Percentiles rank a stretch among this genome's conserved stretches.
These are phyloP conservation scores for Lipomyces yamadae DNA, from an alignment of 805 yeast genomes.

Conservation along the genomic window DNA sequence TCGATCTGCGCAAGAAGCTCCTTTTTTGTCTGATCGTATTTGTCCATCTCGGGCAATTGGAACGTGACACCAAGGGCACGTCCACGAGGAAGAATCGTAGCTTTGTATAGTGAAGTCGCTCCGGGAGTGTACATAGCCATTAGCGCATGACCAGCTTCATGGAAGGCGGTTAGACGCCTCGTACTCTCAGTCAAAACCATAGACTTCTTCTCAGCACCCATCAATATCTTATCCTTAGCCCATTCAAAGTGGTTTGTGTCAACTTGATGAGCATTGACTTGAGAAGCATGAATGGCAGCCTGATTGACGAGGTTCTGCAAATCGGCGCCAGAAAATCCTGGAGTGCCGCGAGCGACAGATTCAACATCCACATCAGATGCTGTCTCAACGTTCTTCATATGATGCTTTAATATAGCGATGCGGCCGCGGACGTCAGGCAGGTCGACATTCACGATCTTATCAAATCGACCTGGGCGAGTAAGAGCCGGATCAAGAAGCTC, in stretches of 20 bases:
- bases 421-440: slow-evolving; percentile 98
- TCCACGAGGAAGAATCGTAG: slow-evolving; percentile 96
- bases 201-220: slow-evolving; percentile 97
- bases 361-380: slow-evolving; percentile 85
- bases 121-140: slow-evolving; percentile 95
- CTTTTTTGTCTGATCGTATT: slow-evolving; percentile 85
- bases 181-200: slow-evolving; percentile 98
- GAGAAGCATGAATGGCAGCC: slow-evolving; percentile 97
- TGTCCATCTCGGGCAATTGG: slow-evolving; percentile 98
- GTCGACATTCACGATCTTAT: slow-evolving; percentile 91
- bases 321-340: slow-evolving; percentile 98
- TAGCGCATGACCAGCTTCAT: slow-evolving; percentile 99
- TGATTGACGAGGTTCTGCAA: slow-evolving; percentile 93
- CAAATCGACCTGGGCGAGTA: slow-evolving; percentile 98
- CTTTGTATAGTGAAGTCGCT: slow-evolving; percentile 94
- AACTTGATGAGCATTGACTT: slow-evolving; percentile 85
- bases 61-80: slow-evolving; percentile 95
- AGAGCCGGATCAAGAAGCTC: slow-evolving; percentile 95
- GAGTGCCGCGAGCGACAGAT: slow-evolving; percentile 93
- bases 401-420: slow-evolving; percentile 86
- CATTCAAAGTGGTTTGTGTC: slow-evolving; percentile 93
- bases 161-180: slow-evolving; percentile 92
- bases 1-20: slow-evolving; percentile 92
- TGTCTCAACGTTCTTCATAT: slow-evolving; percentile 87
- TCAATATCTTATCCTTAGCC: slow-evolving; percentile 97